These are phyloP conservation scores for Solanum paucissectum DNA, from an alignment of 257 asterid genomes.

Conservation along the genomic window DNA sequence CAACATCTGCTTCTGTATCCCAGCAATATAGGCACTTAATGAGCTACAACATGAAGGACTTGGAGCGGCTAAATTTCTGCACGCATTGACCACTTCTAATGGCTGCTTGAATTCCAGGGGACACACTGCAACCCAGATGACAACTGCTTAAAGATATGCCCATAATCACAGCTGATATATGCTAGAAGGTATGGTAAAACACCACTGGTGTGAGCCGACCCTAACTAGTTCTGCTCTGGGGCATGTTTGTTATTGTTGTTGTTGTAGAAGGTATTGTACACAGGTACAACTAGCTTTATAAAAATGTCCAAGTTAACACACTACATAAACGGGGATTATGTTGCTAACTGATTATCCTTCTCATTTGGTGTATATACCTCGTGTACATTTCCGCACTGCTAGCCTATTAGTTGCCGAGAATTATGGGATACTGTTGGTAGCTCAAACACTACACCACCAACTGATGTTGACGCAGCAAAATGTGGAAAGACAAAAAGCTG, in stretches of 20 bases:
- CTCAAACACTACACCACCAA: not conserved
- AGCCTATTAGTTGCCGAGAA: not conserved
- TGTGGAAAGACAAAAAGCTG: not conserved
- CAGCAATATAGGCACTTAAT: slow-evolving; percentile 53
- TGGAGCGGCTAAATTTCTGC: slow-evolving; percentile 67
- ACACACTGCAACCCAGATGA: slow-evolving; percentile 46
- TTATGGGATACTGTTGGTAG: not conserved
- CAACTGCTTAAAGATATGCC: not conserved
- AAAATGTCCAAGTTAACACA: not conserved
- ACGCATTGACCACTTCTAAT: slow-evolving; percentile 64
- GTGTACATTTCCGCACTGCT: not conserved
- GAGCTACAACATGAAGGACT: slow-evolving; percentile 89
- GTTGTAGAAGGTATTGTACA: not conserved
- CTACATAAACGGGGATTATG: not conserved
- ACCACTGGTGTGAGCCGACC: not conserved
- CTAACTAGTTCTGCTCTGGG: not conserved
- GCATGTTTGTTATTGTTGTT: not conserved
- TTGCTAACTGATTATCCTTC: not conserved
- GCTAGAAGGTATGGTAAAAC: not conserved
- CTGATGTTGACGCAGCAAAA: not conserved
- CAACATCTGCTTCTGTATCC: slow-evolving; percentile 80
- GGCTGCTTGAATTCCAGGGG: slow-evolving; percentile 81
- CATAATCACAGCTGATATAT: not conserved
- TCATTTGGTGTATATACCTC: not conserved
- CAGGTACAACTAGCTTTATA: not conserved